Conservation (phyloP, 2,329 filamentous ascomycete genomes). For the Zymoseptoria ardabiliae region DNA sequence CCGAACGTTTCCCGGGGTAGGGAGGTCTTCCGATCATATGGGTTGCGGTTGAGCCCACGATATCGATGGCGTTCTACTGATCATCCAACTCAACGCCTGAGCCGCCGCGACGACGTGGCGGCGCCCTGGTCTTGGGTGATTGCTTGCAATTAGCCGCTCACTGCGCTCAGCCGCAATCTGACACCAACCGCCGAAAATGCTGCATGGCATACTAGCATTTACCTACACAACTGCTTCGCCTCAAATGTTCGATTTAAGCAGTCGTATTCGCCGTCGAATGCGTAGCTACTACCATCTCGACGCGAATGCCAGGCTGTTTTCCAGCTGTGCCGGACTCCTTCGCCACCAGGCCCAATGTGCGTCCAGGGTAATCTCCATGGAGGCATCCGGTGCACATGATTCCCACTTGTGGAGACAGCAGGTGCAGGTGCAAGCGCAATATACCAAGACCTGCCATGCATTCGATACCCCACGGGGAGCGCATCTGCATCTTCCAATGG, state of each 20-base stretch:
- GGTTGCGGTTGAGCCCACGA: no score
- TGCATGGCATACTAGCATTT: not conserved
- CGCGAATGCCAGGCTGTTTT: not conserved
- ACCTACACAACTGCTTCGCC: no score
- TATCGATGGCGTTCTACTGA: no score
- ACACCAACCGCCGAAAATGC: not conserved
- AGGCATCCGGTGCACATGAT: not conserved
- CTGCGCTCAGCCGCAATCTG: not conserved
- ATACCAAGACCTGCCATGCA: not conserved
- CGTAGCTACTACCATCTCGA: not conserved
- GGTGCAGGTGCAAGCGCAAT: not conserved
- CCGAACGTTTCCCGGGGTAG: no score
- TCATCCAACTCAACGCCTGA: no score
- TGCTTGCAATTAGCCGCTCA: not conserved
- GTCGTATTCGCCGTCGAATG: no score
- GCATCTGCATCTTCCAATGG: not conserved
- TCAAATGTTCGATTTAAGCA: no score
- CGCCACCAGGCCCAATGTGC: not conserved
- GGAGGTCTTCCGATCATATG: no score
- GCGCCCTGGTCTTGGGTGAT: no score
- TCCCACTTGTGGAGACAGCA: not conserved
- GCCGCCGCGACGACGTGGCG: not conserved
- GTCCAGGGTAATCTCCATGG: not conserved
- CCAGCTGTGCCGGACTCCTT: not conserved
- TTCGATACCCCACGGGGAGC: not conserved